Evolutionary conservation across 1,284 basidiomycete genomes (phyloP).

Genomic region (Moesziomyces aphidis): DNA sequence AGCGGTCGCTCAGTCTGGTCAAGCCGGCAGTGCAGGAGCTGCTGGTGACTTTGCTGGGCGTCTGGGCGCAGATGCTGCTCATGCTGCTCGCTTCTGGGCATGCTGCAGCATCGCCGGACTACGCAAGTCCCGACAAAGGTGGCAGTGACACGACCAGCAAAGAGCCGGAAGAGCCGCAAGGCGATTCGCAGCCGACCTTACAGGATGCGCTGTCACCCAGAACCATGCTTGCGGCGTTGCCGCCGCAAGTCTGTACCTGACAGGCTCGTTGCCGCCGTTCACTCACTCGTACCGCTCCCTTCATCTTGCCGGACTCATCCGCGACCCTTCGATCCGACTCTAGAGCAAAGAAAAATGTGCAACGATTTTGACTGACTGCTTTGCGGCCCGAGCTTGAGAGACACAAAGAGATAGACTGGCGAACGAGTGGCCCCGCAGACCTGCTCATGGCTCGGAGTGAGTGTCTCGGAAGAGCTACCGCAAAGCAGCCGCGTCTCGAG

Average conservation of each 20-base stretch:
- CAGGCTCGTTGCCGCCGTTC: neutral
- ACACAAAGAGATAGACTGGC: too few relatives aligned
- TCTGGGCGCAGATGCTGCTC: conserved; percentile 33
- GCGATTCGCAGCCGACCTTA: neutral
- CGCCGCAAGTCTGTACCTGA: neutral
- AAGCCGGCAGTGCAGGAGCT: conserved; percentile 15
- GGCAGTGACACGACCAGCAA: neutral
- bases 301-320: conserved; percentile 2
- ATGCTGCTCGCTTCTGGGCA: conserved; percentile 8
- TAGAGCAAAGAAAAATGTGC: conserved; percentile 18
- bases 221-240: neutral
- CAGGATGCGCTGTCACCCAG: neutral
- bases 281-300: neutral
- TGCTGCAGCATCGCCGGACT: neutral
- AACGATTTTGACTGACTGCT: neutral
- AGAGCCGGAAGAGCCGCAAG: neutral
- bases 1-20: conserved; percentile 16
- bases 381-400: neutral
- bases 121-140: neutral
- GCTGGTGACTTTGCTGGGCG: conserved; percentile 16
- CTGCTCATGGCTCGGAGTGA: too few relatives aligned
- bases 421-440: too few relatives aligned
- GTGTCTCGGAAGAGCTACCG: too few relatives aligned
- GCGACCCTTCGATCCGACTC: conserved; percentile 18
- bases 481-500: too few relatives aligned